Conservation (phyloP, 78 protist species). For the Dictyostelium brefeldianum region DNA sequence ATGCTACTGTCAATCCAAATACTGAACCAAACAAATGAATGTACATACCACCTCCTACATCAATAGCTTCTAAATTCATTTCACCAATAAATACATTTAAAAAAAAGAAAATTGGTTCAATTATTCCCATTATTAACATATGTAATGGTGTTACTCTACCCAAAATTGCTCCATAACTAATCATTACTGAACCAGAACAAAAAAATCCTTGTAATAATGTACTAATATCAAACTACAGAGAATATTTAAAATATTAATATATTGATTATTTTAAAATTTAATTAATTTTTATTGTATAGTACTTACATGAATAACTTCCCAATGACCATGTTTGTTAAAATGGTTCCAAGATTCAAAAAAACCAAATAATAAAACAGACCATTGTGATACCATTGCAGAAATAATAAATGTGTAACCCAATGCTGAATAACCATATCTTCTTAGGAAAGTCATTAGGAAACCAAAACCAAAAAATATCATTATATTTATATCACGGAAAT, state of each 20-base stretch:
- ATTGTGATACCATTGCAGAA: slow-evolving; percentile 84
- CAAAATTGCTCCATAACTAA: slow-evolving; percentile 94
- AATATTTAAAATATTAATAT: neutral
- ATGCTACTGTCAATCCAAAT: slow-evolving; percentile 92
- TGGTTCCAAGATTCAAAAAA: slow-evolving; percentile 74
- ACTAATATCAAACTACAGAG: slow-evolving; percentile 58
- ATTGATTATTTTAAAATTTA: neutral
- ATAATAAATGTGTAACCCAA: slow-evolving; percentile 89
- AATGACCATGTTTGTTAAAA: neutral
- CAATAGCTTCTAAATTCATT: slow-evolving; percentile 51
- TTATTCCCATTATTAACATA: slow-evolving; percentile 86
- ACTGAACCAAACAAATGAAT: slow-evolving; percentile 96
- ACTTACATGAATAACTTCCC: neutral
- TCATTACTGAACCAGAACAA: slow-evolving; percentile 93
- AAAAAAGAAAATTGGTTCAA: slow-evolving; percentile 86
- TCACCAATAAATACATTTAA: slow-evolving; percentile 82
- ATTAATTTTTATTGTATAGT: no score
- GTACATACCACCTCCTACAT: slow-evolving; percentile 96
- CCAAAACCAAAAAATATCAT: slow-evolving; percentile 98
- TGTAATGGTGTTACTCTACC: slow-evolving; percentile 92
- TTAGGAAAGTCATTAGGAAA: slow-evolving; percentile 92
- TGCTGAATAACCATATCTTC: slow-evolving; percentile 82
- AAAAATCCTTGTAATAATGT: slow-evolving; percentile 73
- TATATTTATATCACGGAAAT: slow-evolving; percentile 90
- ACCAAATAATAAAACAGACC: slow-evolving; percentile 82